Evolutionary conservation across 2,329 filamentous ascomycete species (phyloP).

Genomic region (Cadophora luteo-olivacea): DNA sequence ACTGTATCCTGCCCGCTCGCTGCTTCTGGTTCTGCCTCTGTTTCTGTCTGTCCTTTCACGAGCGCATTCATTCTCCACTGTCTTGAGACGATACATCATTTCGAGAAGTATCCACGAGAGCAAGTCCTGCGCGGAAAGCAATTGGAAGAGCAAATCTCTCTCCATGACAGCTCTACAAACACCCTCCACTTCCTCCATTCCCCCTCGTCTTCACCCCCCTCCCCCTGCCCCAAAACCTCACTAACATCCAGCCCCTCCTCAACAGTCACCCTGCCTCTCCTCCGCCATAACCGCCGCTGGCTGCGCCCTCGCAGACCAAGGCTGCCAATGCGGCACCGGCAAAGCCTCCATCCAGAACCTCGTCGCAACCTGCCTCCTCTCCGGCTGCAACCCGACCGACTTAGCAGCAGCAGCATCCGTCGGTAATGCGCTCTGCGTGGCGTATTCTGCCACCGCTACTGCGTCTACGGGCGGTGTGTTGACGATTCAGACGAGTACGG

Average conservation of each 20-base stretch:
- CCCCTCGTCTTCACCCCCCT: background rate
- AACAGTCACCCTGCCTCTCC: conserved; percentile 46
- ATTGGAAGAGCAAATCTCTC: no score
- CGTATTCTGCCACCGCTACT: conserved; percentile 39
- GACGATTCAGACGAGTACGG: background rate
- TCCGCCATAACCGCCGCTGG: conserved; percentile 47
- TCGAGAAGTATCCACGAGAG: no score
- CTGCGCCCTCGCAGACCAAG: conserved; percentile 47
- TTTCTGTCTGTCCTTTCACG: no score
- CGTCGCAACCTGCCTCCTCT: conserved; percentile 42
- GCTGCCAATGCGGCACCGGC: conserved; percentile 48
- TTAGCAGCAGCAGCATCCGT: conserved; percentile 46
- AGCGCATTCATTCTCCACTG: no score
- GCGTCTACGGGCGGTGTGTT: background rate
- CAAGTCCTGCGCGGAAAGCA: no score
- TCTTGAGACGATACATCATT: no score
- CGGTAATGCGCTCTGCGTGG: conserved; percentile 44
- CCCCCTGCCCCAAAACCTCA: background rate
- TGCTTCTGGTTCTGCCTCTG: no score
- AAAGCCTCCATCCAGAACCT: conserved; percentile 34
- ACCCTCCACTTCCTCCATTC: no score
- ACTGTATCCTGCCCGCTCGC: no score
- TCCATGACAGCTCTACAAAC: background rate
- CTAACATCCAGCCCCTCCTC: background rate
- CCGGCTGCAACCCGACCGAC: conserved; percentile 45